A percentile compares a stretch with the other conserved stretches of the same genome.
phyloP scores from a whole-genome alignment of 106 monocot species.

The Dioscorea zingiberensis region DNA sequence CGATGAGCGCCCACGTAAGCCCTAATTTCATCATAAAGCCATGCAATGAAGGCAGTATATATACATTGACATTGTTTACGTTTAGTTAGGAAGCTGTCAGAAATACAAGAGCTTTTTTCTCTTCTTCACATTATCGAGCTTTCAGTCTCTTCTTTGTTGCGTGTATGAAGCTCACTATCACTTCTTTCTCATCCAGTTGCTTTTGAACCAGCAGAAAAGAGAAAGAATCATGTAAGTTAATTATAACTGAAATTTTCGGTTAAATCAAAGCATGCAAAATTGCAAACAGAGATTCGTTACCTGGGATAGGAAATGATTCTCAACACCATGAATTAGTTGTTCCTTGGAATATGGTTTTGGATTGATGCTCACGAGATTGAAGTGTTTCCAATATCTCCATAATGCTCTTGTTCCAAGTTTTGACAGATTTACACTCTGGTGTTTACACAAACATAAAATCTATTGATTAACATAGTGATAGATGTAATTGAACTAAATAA shows the following conservation, averaged over 20 bases:
- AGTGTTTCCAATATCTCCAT: conserved; percentile 87
- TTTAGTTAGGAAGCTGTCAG: no score
- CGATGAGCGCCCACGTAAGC: no score
- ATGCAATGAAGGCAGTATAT: no score
- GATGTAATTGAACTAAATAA: background rate
- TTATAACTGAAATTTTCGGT: background rate
- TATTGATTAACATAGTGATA: background rate
- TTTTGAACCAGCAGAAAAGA: background rate
- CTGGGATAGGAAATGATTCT: conserved; percentile 72
- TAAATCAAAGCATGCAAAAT: background rate
- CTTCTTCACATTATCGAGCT: background rate
- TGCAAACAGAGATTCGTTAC: conserved; percentile 19
- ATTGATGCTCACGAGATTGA: conserved; percentile 67
- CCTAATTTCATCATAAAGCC: no score
- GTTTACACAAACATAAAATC: background rate
- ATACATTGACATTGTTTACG: no score
- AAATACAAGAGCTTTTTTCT: no score
- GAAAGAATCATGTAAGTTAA: background rate
- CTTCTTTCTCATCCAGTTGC: background rate
- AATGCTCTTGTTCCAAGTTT: conserved; percentile 56
- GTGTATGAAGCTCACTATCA: background rate
- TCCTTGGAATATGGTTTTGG: conserved; percentile 75
- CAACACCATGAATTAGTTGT: conserved; percentile 48
- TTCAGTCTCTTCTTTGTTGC: background rate
- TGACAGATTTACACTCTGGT: conserved; percentile 60